Conservation (phyloP, 129 eudicot species). For the Centella asiatica region DNA sequence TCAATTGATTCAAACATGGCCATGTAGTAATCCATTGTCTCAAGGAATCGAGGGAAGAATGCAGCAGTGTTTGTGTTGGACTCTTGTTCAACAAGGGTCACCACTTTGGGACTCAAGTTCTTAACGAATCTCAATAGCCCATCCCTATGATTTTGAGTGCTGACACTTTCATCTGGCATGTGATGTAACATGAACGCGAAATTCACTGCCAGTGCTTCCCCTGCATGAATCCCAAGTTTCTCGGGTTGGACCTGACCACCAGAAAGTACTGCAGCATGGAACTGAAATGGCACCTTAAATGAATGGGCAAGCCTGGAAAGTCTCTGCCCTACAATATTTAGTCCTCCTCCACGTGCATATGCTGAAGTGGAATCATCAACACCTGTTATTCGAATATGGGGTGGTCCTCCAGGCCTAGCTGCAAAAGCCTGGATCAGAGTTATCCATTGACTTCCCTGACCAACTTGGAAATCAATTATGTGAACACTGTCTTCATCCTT, state of each 20-base stretch:
- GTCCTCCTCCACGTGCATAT: slow-evolving; percentile 62
- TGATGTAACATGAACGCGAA: slow-evolving; percentile 68
- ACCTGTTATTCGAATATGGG: slow-evolving; percentile 69
- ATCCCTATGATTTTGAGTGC: slow-evolving; percentile 58
- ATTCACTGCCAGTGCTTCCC: slow-evolving; percentile 70
- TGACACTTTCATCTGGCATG: slow-evolving; percentile 85
- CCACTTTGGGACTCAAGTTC: slow-evolving; percentile 61
- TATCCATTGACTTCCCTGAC: slow-evolving; percentile 84
- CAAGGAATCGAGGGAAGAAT: slow-evolving; percentile 66
- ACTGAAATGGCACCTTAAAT: slow-evolving; percentile 63
- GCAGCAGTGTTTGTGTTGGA: slow-evolving; percentile 75
- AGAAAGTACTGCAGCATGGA: slow-evolving; percentile 32
- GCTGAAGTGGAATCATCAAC: slow-evolving; percentile 56
- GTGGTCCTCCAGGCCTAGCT: slow-evolving; percentile 71
- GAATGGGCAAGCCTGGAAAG: slow-evolving; percentile 46
- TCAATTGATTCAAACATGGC: slow-evolving; percentile 91
- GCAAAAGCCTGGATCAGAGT: slow-evolving; percentile 75
- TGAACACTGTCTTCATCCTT: slow-evolving; percentile 61
- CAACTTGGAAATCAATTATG: slow-evolving; percentile 64
- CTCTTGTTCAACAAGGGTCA: slow-evolving; percentile 83
- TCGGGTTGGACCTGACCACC: slow-evolving; percentile 27
- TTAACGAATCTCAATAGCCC: slow-evolving; percentile 62
- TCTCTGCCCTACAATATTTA: slow-evolving; percentile 50
- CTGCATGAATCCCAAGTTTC: slow-evolving; percentile 26
- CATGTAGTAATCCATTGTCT: slow-evolving; percentile 59